Percentiles rank a stretch among this genome's conserved stretches.
These are phyloP conservation scores for Closterium sp. DNA, from an alignment of 139 green algal species.

Conservation along the genomic window DNA sequence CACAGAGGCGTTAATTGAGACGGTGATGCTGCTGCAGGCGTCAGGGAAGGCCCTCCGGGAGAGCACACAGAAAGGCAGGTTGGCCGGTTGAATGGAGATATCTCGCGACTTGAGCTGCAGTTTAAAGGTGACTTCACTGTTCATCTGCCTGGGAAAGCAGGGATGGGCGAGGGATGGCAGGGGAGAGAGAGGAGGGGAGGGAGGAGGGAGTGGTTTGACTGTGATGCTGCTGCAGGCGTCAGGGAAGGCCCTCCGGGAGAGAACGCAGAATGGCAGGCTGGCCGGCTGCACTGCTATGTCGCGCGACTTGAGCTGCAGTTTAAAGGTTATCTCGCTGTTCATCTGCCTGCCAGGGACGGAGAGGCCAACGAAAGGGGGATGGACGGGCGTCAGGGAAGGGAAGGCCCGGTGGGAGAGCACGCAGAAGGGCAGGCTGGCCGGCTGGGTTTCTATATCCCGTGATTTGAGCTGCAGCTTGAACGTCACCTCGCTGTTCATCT, in stretches of 20 bases:
- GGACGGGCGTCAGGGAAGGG: no score
- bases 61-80: no score
- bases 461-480: background rate
- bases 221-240: background rate
- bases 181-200: no score
- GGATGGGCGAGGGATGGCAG: no score
- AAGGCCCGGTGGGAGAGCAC: no score
- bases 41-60: no score
- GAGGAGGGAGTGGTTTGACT: no score
- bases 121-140: constrained; percentile 31
- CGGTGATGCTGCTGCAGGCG: no score
- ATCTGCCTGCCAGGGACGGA: background rate
- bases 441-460: background rate
- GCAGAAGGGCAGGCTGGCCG: no score
- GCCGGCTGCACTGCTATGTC: background rate
- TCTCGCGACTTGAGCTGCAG: constrained; percentile 28
- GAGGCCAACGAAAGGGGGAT: no score
- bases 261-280: constrained; percentile 36
- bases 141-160: background rate
- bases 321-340: constrained; percentile 36
- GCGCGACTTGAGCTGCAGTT: constrained; percentile 14
- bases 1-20: no score
- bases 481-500: background rate
- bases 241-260: constrained; percentile 1
- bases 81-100: background rate